Percentiles rank a stretch among this genome's conserved stretches.
These are phyloP conservation scores for Metarhizium brunneum DNA, from an alignment of 2,329 filamentous ascomycete species.

Conservation along the genomic window DNA sequence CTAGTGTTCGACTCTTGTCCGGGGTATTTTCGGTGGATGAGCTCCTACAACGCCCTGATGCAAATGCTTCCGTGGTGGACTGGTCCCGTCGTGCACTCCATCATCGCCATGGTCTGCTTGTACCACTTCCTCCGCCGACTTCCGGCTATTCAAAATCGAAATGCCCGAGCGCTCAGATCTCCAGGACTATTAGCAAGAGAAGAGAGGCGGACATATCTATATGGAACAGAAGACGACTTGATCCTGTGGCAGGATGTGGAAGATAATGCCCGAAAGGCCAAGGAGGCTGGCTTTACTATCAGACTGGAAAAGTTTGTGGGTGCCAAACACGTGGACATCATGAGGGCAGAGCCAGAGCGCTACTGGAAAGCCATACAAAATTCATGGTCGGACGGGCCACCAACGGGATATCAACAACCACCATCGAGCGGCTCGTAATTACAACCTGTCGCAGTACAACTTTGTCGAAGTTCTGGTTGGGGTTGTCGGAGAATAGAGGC, in stretches of 20 bases:
- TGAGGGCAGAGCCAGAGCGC: conserved; percentile 31
- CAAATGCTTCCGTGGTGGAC: conserved; percentile 23
- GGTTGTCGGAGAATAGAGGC: background rate
- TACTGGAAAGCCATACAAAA: conserved; percentile 42
- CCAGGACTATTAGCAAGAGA: conserved; percentile 24
- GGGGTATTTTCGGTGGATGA: conserved; percentile 30
- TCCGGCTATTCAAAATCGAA: conserved; percentile 21
- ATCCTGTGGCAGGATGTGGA: conserved; percentile 39
- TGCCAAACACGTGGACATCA: conserved; percentile 42
- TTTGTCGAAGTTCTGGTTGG: too few species aligned
- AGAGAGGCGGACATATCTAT: conserved; percentile 40
- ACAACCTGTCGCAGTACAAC: background rate
- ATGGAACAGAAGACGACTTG: conserved; percentile 37
- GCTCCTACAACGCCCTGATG: conserved; percentile 30
- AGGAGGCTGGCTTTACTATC: conserved; percentile 28
- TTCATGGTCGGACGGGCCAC: conserved; percentile 31
- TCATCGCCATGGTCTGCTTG: conserved; percentile 23
- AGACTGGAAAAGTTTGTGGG: conserved; percentile 35
- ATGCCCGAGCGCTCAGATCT: conserved; percentile 29
- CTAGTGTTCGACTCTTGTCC: conserved; percentile 40
- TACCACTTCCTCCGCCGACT: conserved; percentile 20
- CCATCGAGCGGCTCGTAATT: too few species aligned
- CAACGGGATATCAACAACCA: background rate
- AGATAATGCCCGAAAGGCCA: conserved; percentile 33
- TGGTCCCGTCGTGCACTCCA: conserved; percentile 24